Evolutionary conservation across 345 rosid species (phyloP).

Genomic region (Populus tremula): DNA sequence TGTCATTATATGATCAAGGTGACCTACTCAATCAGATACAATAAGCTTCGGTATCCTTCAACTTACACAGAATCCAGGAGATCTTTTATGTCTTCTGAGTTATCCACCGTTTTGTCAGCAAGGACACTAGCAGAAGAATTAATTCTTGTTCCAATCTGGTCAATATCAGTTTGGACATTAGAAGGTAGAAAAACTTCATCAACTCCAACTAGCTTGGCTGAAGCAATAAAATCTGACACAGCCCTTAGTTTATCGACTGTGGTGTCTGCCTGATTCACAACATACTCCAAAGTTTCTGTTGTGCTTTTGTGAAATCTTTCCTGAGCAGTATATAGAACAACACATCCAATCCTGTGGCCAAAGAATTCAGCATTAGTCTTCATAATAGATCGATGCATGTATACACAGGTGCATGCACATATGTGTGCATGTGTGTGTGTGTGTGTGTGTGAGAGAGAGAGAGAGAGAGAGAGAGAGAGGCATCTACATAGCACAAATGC

Average conservation of each 20-base stretch:
- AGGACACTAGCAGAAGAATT: slow-evolving; percentile 53
- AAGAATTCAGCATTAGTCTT: slow-evolving; percentile 4
- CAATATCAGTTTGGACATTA: slow-evolving; percentile 82
- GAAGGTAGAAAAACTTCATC: slow-evolving; percentile 71
- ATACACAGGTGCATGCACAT: no score
- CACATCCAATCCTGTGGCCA: slow-evolving; percentile 71
- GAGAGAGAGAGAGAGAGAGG: slow-evolving; percentile 6
- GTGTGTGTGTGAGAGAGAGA: background rate
- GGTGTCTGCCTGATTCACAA: slow-evolving; percentile 66
- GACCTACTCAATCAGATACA: background rate
- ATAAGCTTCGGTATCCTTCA: background rate
- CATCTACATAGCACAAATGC: slow-evolving; percentile 61
- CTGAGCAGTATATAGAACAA: slow-evolving; percentile 74
- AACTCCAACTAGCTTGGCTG: slow-evolving; percentile 69
- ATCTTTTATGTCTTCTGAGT: slow-evolving; percentile 55
- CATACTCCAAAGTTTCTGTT: slow-evolving; percentile 59
- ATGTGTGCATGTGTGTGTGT: no score
- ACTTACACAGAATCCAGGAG: slow-evolving; percentile 74
- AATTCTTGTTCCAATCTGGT: slow-evolving; percentile 59
- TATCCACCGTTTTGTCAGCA: slow-evolving; percentile 48
- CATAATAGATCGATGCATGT: background rate
- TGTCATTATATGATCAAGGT: background rate
- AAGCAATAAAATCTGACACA: slow-evolving; percentile 61
- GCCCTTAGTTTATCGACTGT: slow-evolving; percentile 54
- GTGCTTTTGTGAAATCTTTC: slow-evolving; percentile 66